These are phyloP conservation scores for Graphiopsis chlorocephala DNA, from an alignment of 2,329 filamentous ascomycete genomes.

Conservation along the genomic window DNA sequence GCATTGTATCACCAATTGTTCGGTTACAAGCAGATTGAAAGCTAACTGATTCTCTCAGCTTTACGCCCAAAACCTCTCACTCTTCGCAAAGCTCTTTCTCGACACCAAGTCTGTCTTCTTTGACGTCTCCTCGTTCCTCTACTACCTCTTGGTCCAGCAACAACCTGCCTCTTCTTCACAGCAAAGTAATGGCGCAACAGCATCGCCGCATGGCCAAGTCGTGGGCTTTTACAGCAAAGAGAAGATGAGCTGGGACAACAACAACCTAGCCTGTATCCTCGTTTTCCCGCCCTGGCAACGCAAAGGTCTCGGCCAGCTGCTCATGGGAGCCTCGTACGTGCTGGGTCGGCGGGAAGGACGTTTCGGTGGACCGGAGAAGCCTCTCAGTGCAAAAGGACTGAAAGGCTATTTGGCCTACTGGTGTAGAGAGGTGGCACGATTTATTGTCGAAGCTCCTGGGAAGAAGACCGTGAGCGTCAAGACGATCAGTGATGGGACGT, in stretches of 20 bases:
- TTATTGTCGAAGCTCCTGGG: conserved; percentile 45
- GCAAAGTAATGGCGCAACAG: conserved; percentile 15
- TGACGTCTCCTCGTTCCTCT: conserved; percentile 90
- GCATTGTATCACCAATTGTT: conserved; percentile 9
- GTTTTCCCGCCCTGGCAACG: conserved; percentile 95
- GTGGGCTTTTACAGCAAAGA: conserved; percentile 99
- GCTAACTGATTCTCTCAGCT: conserved; percentile 44
- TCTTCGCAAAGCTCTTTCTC: conserved; percentile 96
- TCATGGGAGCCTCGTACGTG: conserved; percentile 93
- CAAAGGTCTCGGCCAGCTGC: conserved; percentile 78
- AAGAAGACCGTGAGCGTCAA: conserved; percentile 62
- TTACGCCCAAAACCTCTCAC: conserved; percentile 90
- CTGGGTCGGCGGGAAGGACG: conserved; percentile 79
- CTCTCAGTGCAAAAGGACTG: conserved; percentile 79
- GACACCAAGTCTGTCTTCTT: conserved; percentile 99
- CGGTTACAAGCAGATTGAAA: conserved; percentile 16
- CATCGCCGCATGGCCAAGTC: conserved; percentile 51
- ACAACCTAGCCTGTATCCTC: conserved; percentile 94
- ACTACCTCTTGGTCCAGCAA: conserved; percentile 79
- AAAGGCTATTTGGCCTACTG: conserved; percentile 84
- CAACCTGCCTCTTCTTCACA: conserved; percentile 44
- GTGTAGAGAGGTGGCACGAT: conserved; percentile 79
- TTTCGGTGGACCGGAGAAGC: conserved; percentile 90
- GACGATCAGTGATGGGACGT: conserved; percentile 72
- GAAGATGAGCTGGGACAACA: conserved; percentile 98